These are phyloP conservation scores for Aphanocladium album DNA, from an alignment of 2,329 filamentous ascomycete species.

Conservation along the genomic window DNA sequence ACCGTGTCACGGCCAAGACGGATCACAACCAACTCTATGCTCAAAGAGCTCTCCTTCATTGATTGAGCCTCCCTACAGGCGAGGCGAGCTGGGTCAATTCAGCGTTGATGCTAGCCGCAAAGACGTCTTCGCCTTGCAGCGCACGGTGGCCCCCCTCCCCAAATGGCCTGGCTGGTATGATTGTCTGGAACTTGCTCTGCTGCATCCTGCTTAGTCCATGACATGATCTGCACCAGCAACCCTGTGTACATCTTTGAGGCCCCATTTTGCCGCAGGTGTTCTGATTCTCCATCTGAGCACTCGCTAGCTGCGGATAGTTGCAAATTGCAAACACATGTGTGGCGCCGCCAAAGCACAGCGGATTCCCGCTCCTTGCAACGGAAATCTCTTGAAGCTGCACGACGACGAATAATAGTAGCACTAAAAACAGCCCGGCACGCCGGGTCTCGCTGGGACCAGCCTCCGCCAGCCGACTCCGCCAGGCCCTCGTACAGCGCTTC, in stretches of 20 bases:
- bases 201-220: background rate
- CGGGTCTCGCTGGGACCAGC: background rate
- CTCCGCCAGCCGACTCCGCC: no score
- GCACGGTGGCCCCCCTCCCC: background rate
- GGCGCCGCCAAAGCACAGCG: background rate
- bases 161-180: background rate
- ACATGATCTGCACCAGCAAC: constrained; percentile 2
- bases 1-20: no score
- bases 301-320: background rate
- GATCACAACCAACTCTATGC: background rate
- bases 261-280: background rate
- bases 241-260: background rate
- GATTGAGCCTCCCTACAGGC: background rate
- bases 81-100: background rate
- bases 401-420: background rate
- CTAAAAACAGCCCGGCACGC: background rate
- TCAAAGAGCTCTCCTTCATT: background rate
- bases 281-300: constrained; percentile 2
- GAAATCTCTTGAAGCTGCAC: background rate
- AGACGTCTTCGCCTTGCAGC: background rate
- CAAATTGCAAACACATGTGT: background rate
- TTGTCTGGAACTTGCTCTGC: background rate
- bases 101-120: background rate
- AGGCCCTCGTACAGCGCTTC: background rate
- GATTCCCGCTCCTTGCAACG: background rate